phyloP scores from a whole-genome alignment of 352 stramenopile species.

The Phytopythium montanum region DNA sequence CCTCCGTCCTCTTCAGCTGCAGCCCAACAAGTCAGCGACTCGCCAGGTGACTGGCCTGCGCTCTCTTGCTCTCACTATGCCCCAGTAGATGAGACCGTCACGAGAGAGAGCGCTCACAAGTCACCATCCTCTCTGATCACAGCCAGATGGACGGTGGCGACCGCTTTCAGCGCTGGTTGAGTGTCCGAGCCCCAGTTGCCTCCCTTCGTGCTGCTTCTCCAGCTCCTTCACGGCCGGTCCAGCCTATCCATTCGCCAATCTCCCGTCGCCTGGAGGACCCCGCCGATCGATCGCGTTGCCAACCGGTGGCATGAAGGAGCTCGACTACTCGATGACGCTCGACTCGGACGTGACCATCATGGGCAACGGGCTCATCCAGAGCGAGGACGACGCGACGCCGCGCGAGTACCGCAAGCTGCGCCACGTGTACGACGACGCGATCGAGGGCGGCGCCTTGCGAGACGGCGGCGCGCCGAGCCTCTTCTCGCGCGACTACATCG shows the following conservation, averaged over 20 bases:
- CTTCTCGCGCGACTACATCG: constrained; percentile 43
- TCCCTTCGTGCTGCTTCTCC: neutral
- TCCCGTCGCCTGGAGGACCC: neutral
- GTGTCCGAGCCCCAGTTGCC: neutral
- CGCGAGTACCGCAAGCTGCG: constrained; percentile 31
- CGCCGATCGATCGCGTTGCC: neutral
- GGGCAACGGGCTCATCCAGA: neutral
- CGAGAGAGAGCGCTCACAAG: neutral
- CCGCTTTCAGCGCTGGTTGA: neutral
- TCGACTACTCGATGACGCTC: constrained; percentile 8
- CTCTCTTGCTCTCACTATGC: neutral
- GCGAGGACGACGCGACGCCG: constrained; percentile 12
- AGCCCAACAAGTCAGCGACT: too few species aligned
- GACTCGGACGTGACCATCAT: constrained; percentile 8
- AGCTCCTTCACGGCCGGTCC: neutral
- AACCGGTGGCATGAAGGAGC: constrained; percentile 2
- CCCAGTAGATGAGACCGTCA: neutral
- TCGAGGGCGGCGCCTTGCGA: constrained; percentile 35
- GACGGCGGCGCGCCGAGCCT: constrained; percentile 34
- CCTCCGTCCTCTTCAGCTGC: neutral
- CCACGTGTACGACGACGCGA: constrained; percentile 39
- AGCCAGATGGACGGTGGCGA: neutral
- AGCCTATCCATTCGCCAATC: constrained; percentile 1
- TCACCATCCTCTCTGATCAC: constrained; percentile 1
- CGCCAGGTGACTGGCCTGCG: neutral